phyloP scores from a whole-genome alignment of 2,329 filamentous ascomycete species.

The Fusarium napiforme region DNA sequence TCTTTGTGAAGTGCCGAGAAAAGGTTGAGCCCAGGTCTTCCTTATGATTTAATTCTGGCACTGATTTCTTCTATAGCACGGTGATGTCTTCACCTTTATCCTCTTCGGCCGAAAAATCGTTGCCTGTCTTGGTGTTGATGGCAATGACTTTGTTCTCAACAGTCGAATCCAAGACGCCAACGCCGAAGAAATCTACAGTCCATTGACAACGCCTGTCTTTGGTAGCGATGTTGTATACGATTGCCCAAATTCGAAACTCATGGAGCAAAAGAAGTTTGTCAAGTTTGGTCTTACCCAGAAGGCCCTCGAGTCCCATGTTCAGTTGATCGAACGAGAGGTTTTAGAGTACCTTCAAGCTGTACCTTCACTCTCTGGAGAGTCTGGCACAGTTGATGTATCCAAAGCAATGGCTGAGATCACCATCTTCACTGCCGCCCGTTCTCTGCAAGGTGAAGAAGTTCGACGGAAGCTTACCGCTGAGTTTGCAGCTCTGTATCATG shows the following conservation, averaged over 20 bases:
- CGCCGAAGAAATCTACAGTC: slow-evolving; percentile 65
- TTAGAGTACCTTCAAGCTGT: slow-evolving; percentile 69
- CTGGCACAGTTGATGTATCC: slow-evolving; percentile 72
- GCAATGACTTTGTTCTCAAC: slow-evolving; percentile 68
- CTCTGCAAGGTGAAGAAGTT: slow-evolving; percentile 81
- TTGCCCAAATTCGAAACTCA: slow-evolving; percentile 84
- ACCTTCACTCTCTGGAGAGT: slow-evolving; percentile 66
- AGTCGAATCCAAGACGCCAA: slow-evolving; percentile 64
- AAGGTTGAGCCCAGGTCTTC: slow-evolving; percentile 63
- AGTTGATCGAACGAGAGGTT: slow-evolving; percentile 76
- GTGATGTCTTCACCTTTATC: slow-evolving; percentile 65
- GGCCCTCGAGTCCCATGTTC: slow-evolving; percentile 73
- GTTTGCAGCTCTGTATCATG: slow-evolving; percentile 81
- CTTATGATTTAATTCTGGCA: fast-evolving
- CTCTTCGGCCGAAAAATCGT: slow-evolving; percentile 63
- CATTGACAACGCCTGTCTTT: slow-evolving; percentile 69
- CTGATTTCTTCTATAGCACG: slow-evolving; percentile 52
- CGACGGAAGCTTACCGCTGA: slow-evolving; percentile 76
- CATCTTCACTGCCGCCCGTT: slow-evolving; percentile 81
- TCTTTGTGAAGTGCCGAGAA: slow-evolving; percentile 71
- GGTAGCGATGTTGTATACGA: slow-evolving; percentile 85
- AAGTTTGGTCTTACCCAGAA: slow-evolving; percentile 76
- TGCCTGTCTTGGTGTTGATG: slow-evolving; percentile 60
- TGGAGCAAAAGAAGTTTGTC: slow-evolving; percentile 90
- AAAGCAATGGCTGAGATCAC: slow-evolving; percentile 79